Base-by-base conservation (phyloP, 768 basidiomycete genomes). In the Pleurotus salmoneostramineus region DNA sequence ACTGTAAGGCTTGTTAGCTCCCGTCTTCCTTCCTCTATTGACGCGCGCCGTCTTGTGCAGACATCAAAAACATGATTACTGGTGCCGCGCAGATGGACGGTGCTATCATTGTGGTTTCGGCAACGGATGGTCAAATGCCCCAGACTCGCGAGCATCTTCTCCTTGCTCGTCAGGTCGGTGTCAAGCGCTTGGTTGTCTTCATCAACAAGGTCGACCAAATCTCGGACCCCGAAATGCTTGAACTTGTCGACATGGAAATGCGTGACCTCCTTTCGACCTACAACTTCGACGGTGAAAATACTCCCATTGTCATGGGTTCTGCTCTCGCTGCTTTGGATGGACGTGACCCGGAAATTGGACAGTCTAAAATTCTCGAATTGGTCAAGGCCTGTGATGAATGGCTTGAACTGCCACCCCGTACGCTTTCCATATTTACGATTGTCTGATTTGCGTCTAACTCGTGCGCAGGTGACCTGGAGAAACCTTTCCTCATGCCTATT, bases 221-320 rank as follows among this genome's bases (percentile, higher is more conserved):
- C 59, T 84, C 89, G 60, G 97, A 99, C 81, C 85, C 89, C 4
- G 97, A 99, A 81, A 98, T 99, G 95, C 78, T 98, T 57, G 94
- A 97, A 77, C 89, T 99, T 59, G 97, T 99, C 60, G 97, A 99
- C 65, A 98, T 99, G 95, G 97, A 99, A 82, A 99, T 99, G 88
- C 88, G 97, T 59, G 97, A 99, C 69, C 81, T 99, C 8, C 82
- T 99, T 21, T 76, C 85, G 3, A 86, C 85, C 11, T 98, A 98
- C 78, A 91, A 93, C 66, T 99, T 91, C 63, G 97, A 99, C 65
- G 97, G 97, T 56, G 97, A 99, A 72, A 83, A 88, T 65, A 98
- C 97, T 0, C 97, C 97, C n/a, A 98, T 99, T 66, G 72, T 98
- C 68, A 95, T 93, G 90, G 97, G 97, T 46, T 95, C 95, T 15